phyloP scores from a whole-genome alignment of 257 asterid genomes.

The Solanum chiquidenum region DNA sequence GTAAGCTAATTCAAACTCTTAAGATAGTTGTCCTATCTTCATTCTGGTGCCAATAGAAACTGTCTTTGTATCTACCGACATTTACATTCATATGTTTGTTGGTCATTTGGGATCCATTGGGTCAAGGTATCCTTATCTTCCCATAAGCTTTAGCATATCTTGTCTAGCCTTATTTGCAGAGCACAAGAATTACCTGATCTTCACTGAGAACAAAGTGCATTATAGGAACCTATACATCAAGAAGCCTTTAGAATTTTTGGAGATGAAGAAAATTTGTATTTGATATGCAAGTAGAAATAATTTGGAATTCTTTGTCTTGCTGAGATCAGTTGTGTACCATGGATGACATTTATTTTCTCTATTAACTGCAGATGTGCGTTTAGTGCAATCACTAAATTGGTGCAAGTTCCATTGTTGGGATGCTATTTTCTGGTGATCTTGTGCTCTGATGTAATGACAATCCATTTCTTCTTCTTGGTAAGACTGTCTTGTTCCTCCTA shows the following conservation, averaged over 20 bases:
- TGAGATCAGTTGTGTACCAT: not conserved
- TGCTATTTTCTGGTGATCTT: constrained; percentile 89
- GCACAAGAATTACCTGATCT: too few species aligned
- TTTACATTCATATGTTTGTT: not conserved
- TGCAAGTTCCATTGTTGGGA: constrained; percentile 66
- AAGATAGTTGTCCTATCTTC: not conserved
- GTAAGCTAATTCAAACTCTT: not conserved
- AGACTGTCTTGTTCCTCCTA: not conserved
- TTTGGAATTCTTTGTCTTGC: too few species aligned
- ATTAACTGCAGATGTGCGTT: constrained; percentile 63
- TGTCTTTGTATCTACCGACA: not conserved
- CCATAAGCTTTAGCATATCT: not conserved
- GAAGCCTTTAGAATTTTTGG: too few species aligned
- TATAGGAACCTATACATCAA: too few species aligned
- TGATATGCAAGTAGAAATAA: too few species aligned
- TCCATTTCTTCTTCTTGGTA: constrained; percentile 99
- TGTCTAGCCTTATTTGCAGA: not conserved
- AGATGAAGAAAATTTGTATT: too few species aligned
- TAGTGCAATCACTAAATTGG: constrained; percentile 73
- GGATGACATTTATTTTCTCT: not conserved
- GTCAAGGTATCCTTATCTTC: not conserved
- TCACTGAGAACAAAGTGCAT: too few species aligned
- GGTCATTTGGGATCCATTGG: not conserved
- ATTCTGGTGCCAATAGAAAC: not conserved
- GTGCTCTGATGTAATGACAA: constrained; percentile 92